Evolutionary conservation across 1,139 yeast species (phyloP), one percentile per base, ranked within the genome.

Genomic region (Lodderomyces margitis): DNA sequence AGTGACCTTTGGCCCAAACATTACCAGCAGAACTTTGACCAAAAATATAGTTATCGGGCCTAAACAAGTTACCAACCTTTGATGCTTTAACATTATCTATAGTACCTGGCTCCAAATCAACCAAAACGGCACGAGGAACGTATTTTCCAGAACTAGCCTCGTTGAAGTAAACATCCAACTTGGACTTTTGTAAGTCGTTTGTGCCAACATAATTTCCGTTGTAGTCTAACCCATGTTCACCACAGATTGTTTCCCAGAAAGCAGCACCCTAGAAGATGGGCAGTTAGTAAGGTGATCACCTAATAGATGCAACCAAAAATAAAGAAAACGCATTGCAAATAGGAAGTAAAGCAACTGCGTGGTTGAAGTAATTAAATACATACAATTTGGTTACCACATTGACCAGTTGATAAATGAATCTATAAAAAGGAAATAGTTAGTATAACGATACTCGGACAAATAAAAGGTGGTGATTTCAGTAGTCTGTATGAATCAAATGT

Each of bases 351-450:
- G n/a, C 33, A 9, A 17, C 8, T 30, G 33, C 17, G 34, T 31
- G 16, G 24, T 20, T 5, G 35, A 9, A n/a, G 9, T 20, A n/a
- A 5, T 16, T 6, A 16, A 8, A 45, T 54, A 78, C 85, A 55
- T 74, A 80, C 91, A 58, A 92, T 89, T 74, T 92, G 98, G 81
- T 92, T 92, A 82, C 98, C 98, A 82, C 98, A 92, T 75, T 91
- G 98, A 69, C 98, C 98, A 45, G 97, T 85, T 49, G 97, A 91
- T 68, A 91, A 79, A 70, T 91, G 98, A 68, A 91, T 87, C 92
- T 84, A 62, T 41, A 43, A 36, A 16, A 23, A 8, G n/a, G 11
- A 8, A 28, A 15, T 3, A 15, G 32, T 28, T 28, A 28, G 32
- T 28, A 28, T 8, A 19, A 15, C 14, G 10, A 8, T 15, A 3